Conservation (phyloP, 352 stramenopile species). For the Aphanomyces stellatus region DNA sequence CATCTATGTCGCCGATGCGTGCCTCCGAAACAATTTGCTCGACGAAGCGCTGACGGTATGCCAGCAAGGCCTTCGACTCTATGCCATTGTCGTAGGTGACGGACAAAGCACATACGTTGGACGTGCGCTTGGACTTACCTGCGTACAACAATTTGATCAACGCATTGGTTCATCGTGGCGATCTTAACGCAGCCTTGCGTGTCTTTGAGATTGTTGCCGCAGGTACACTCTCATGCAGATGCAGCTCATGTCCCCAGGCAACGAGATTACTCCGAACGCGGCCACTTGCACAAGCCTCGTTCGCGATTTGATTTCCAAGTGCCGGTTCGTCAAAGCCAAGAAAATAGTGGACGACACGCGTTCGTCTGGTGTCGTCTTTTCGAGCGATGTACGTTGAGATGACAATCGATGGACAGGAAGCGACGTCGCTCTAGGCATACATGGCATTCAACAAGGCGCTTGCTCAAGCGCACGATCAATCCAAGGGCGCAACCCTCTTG, state of each 20-base stretch:
- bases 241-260: conserved; percentile 19
- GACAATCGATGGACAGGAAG: neutral
- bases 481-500: conserved; percentile 47
- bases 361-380: conserved; percentile 40
- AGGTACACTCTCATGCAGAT: neutral
- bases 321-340: conserved; percentile 36
- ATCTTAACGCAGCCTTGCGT: conserved; percentile 40
- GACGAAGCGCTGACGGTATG: conserved; percentile 48
- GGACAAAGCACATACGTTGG: conserved; percentile 45
- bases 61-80: neutral
- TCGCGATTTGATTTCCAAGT: conserved; percentile 29
- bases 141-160: conserved; percentile 44
- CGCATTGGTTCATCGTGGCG: conserved; percentile 33
- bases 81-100: conserved; percentile 30
- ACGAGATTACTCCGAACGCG: conserved; percentile 35
- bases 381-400: neutral
- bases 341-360: conserved; percentile 36
- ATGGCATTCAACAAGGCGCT: conserved; percentile 38
- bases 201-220: conserved; percentile 38
- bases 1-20: conserved; percentile 61
- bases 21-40: conserved; percentile 40
- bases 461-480: conserved; percentile 36
- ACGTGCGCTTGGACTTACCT: conserved; percentile 44
- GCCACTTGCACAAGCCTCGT: conserved; percentile 38
- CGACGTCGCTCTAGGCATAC: conserved; percentile 47